Base-by-base conservation (phyloP, 306 rosid genomes). In the Adenanthera pavonina region DNA sequence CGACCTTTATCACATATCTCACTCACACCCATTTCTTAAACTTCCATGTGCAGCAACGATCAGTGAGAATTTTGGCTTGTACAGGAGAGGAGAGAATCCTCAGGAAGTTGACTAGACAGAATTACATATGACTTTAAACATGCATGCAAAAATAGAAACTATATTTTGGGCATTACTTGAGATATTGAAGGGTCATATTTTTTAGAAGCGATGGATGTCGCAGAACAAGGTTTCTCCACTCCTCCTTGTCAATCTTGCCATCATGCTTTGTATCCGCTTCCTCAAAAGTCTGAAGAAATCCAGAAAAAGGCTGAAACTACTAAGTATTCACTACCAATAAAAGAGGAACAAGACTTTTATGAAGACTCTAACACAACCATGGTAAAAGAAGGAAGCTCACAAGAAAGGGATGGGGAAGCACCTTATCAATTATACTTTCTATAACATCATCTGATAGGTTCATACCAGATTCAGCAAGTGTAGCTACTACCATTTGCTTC, bases 391-490 rank as follows among this genome's bases (percentile, higher is more conserved):
- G 40, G 30, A 59, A 77, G 46, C 20, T 12, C 77, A 69, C 20
- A 54, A 78, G 34, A 15, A 19, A 44, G 40, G 82, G 73, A 43
- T 66, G 80, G 53, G 82, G 73, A 35, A 78, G 81, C 81, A 95
- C 97, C 98, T 95, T 95, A 86, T 95, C 99, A 14, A 95, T 95
- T 86, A 95, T 95, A 84, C 99, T 95, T 84, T 95, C 99, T 87
- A 95, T 91, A 60, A 95, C 96, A 83, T 95, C 98, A 47, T 96
- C 98, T 6, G 98, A 93, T 78, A 96, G 94, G 82, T 96, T 96
- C 99, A 96, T 96, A n/a, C 99, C 99, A 83, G 99, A 96, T 86
- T 96, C 98, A n/a, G 99, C 98, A 17, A 93, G 97, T 53, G 99
- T 96, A 52, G 99, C 99, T 59, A 96, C 99, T 81, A 93, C 99